phyloP scores from a whole-genome alignment of 129 eudicot species.

The Artemisia tridentata region DNA sequence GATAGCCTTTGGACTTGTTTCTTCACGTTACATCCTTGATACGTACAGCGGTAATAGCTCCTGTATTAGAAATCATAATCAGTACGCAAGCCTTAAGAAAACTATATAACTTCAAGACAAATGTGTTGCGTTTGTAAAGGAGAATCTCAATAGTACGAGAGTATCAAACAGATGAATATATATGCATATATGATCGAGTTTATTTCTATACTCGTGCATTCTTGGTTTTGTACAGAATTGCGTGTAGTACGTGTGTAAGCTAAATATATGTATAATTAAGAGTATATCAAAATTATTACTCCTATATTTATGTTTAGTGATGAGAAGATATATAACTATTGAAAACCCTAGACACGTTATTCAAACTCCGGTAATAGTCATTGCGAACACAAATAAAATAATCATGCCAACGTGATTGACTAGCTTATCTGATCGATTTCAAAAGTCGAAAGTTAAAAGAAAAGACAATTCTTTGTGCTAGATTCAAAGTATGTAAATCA shows the following conservation, averaged over 20 bases:
- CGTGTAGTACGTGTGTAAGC: not conserved
- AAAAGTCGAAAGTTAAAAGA: not conserved
- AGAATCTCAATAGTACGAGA: not conserved
- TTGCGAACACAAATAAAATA: not conserved
- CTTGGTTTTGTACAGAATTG: not conserved
- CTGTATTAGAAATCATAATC: slow-evolving; percentile 21
- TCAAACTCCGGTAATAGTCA: not conserved
- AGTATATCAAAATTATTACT: too few species aligned
- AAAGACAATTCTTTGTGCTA: not conserved
- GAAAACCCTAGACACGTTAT: too few species aligned
- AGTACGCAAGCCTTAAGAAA: not conserved
- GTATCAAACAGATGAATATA: not conserved
- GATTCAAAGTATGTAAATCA: not conserved
- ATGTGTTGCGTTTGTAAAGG: not conserved
- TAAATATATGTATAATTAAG: too few species aligned
- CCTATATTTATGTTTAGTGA: too few species aligned
- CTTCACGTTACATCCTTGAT: slow-evolving; percentile 74
- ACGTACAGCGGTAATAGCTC: slow-evolving; percentile 76
- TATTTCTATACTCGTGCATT: not conserved
- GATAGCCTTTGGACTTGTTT: slow-evolving; percentile 81
- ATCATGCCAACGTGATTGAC: slow-evolving; percentile 5
- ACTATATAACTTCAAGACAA: not conserved
- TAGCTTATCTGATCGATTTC: not conserved
- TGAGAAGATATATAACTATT: too few species aligned
- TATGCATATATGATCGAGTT: not conserved